Base-by-base conservation (phyloP, 2,329 filamentous ascomycete genomes). In the Monosporascus sp. region DNA sequence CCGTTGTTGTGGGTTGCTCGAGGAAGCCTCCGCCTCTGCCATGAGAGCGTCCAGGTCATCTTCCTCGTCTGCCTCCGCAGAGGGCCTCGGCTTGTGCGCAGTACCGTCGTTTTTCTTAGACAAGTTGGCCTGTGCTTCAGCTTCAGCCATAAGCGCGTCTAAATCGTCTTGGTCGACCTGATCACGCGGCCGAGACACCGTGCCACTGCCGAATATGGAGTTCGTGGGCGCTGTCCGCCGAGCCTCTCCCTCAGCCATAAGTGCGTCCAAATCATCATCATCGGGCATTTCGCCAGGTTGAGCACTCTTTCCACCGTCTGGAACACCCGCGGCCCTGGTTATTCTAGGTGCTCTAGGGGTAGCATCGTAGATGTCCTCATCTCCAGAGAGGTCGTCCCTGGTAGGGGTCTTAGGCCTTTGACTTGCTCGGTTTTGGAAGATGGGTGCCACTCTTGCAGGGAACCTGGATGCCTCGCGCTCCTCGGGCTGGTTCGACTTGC, bases 281-380 rank as follows among this genome's bases (percentile, higher is more conserved):
- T 66, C 64, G 0, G 65, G 66, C 17, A 64, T 9, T 53, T 50
- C 7, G 50, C 47, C 15, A 26, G 15, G 24, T 28, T 3, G 37
- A n/a, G 37, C 20, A 38, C 17, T 37, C 20, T 14, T 28, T 20
- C 43, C 56, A 49, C 54, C 59, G 48, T 58, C 52, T 14, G 55
- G 48, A 43, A 52, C 26, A 61, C 51, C 54, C 44, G 50, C 37
- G 15, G 65, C 63, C 3, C 62, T 57, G 1, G 61, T 57, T 2
- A 58, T 58, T 35, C 56, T 60, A 2, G 57, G 47, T 14, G 59
- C 58, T 31, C 60, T 63, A 0, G 81, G 81, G 2, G 81, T 84
- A 3, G 78, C 78, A 52, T 71, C 73, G 64, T 85, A 85, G 6
- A 85, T 66, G 52, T 83, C 79, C 2, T 78, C 74, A n/a, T 75